Percentiles rank a stretch among this genome's conserved stretches.
phyloP scores from a whole-genome alignment of 495 filamentous ascomycete genomes.

The Penicillium tannophilum region DNA sequence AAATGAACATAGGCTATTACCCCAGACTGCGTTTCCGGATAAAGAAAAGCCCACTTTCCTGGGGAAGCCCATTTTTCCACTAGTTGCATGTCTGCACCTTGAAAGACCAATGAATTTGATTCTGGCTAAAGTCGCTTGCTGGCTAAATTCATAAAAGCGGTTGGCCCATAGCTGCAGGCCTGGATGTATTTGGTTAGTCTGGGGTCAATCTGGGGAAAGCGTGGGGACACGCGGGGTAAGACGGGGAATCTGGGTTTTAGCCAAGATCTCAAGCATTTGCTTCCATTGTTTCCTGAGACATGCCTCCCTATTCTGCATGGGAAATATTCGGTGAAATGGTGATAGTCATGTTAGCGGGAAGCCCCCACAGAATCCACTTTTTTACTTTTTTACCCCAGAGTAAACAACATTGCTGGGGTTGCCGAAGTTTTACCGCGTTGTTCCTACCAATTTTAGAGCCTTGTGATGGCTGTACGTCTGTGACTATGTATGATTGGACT shows the following conservation, averaged over 20 bases:
- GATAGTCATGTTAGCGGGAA: background rate
- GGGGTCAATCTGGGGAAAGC: background rate
- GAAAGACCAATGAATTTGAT: background rate
- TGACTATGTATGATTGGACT: too few relatives aligned
- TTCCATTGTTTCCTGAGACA: too few relatives aligned
- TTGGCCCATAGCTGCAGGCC: background rate
- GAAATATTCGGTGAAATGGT: too few relatives aligned
- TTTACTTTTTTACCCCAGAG: background rate
- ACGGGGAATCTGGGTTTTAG: background rate
- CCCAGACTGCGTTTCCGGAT: background rate
- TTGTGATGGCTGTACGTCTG: too few relatives aligned
- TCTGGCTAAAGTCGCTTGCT: background rate
- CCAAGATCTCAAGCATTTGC: too few relatives aligned
- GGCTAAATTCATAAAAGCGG: background rate
- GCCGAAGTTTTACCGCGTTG: too few relatives aligned
- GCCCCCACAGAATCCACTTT: background rate
- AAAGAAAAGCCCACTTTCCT: background rate
- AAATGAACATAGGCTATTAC: constrained; percentile 1
- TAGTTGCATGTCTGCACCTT: background rate
- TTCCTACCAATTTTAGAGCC: too few relatives aligned
- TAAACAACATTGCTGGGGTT: background rate
- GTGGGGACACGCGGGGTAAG: background rate
- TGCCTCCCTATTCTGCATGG: too few relatives aligned
- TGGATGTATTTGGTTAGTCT: background rate
- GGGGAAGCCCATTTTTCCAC: too few relatives aligned